phyloP scores from a whole-genome alignment of 805 yeast species.

The Wickerhamiella cacticola region DNA sequence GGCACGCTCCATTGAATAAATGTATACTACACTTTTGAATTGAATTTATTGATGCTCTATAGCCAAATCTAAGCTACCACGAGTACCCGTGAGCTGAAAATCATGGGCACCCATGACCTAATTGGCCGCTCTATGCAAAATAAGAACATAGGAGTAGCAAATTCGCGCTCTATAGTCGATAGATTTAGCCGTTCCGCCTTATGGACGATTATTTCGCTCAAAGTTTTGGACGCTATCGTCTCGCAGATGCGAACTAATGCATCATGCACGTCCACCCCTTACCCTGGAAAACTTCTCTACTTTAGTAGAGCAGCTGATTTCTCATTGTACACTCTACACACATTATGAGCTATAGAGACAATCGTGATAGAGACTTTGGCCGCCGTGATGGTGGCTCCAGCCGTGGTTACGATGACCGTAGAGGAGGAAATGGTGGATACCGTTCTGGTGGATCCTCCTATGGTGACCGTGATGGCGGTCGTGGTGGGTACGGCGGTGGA shows the following conservation, averaged over 20 bases:
- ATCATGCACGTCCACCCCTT: not conserved
- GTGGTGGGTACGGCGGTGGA: conserved; percentile 29
- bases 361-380: conserved; percentile 7
- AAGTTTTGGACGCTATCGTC: not conserved
- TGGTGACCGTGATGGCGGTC: conserved; percentile 32
- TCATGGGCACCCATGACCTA: too few species aligned
- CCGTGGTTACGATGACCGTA: conserved; percentile 6
- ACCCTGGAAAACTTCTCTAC: conserved; percentile 2
- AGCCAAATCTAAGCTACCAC: too few species aligned
- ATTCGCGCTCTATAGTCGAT: too few species aligned
- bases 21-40: too few species aligned
- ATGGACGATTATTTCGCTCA: too few species aligned
- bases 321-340: not conserved
- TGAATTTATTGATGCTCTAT: too few species aligned
- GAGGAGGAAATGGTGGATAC: conserved; percentile 9
- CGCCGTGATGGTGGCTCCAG: conserved; percentile 4
- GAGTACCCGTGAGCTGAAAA: too few species aligned
- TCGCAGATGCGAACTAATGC: not conserved
- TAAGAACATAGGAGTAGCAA: too few species aligned
- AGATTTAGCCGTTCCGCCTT: too few species aligned
- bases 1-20: too few species aligned
- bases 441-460: conserved; percentile 5
- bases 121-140: too few species aligned
- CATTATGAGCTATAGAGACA: conserved; percentile 1
- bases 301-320: not conserved